Evolutionary conservation across 2,329 filamentous ascomycete species (phyloP), one percentile per base, ranked within the genome.

Genomic region (Aspergillus aculeatus): DNA sequence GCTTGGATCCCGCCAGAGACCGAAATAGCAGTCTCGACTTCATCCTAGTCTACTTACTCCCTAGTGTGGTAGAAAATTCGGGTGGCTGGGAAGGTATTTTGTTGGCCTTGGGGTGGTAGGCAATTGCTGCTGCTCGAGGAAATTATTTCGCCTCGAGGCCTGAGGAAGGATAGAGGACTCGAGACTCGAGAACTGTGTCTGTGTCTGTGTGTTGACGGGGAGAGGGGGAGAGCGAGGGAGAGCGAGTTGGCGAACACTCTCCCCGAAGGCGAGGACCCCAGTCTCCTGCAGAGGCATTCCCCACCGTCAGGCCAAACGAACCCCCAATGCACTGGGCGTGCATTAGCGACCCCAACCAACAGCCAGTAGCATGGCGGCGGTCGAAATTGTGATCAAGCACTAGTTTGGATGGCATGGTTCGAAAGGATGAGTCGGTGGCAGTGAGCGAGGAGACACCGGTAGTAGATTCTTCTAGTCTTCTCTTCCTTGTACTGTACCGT

Each of bases 241-340:
- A 12, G 47, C 29, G 52, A 32, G 24, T 47, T n/a, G n/a, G 58
- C 48, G 24, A 32, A 31, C 55, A 19, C 56, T 19, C 29, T 16
- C 41, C 54, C 51, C 59, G 50, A 57, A 65, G 59, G 60, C 56
- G 48, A 58, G 41, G 60, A 60, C 57, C 61, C 63, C 64, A 62
- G 61, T 60, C 62, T 60, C 60, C 50, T 62, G 62, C 64, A 68
- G 61, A 58, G 63, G 57, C 54, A 58, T 60, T 58, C 63, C 62
- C 62, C 64, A 65, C 63, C 50, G 44, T 48, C 54, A 56, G 51
- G 51, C 47, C 41, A 50, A 60, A 26, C 58, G 58, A 64, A 64
- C 60, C 60, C 32, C 58, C 53, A 53, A 60, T 53, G 63, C 61
- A 57, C 60, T 63, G 60, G 63, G 59, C 64, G 29, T 67, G 66